Evolutionary conservation across 345 rosid genomes (phyloP), one percentile per base, ranked within the genome.

Genomic region (Carallia pectinifolia): DNA sequence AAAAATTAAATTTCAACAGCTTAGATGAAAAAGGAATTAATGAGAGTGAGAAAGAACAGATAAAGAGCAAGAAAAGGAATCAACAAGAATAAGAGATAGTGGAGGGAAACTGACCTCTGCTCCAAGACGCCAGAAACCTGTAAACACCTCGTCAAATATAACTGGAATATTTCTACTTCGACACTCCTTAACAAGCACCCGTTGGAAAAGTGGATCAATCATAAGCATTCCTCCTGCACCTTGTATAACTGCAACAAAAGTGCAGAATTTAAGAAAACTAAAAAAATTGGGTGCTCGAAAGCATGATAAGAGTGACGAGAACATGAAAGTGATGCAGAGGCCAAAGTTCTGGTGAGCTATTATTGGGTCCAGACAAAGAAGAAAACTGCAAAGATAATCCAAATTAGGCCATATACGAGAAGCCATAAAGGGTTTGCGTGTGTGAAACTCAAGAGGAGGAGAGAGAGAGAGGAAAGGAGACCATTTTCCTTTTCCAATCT

Each of bases 111-210:
- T 69, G 55, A 95, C 99, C 97, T 95, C 99, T 23, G 69, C 85
- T 70, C 99, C 99, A 64, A 95, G 83, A 61, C 97, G 97, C 99
- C 99, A 95, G 77, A 90, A 94, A 54, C 97, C 99, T 1, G 97
- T 85, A 78, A 92, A 95, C 67, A 95, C 98, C 80, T 95, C 99
- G 85, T 95, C 99, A 66, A 90, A 90, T 69, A 95, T 89, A 29
- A 92, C 87, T 64, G 99, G 99, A 74, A 95, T 92, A 60, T 85
- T 89, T 64, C 73, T 79, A 15, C 63, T 79, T 61, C 81, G 96
- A 66, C 97, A 90, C 79, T 90, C 96, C n/a, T 78, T 83, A 71
- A 95, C 89, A 66, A 95, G 92, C 71, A 85, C 80, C 71, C 92
- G 81, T 78, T 95, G 99, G 76, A 89, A 95, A 68, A 95, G 96